Evolutionary conservation across 1,284 basidiomycete species (phyloP), one percentile per base, ranked within the genome.

Genomic region (Neonothopanus nambi): DNA sequence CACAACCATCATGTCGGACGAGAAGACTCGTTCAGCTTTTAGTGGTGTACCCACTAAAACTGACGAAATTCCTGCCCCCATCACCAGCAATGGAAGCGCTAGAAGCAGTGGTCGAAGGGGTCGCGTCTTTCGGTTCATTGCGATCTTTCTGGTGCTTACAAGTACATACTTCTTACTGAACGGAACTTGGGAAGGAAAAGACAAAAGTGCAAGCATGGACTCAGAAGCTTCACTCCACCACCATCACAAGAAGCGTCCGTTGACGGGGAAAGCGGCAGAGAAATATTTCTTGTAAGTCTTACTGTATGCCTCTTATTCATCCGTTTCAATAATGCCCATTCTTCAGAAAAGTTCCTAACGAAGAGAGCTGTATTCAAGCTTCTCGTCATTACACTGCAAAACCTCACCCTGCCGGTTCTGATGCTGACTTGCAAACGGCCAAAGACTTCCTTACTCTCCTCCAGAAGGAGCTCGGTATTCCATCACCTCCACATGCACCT

Each of bases 351-450:
- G 65, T 81, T 43, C 82, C 82, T 1, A 71, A 76, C 49, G 64
- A 71, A 28, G 69, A 69, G 42, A 79, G 73, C 54, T 79, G 80
- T 15, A 64, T 76, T 13, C 63, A 63, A 48, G 69, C 74, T 12
- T 82, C 78, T 43, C 73, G 75, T 47, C 64, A 61, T 46, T 82
- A 74, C 58, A 71, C 79, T 8, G 70, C 70, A 15, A 71, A 72
- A 57, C 80, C 82, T 8, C 82, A 84, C 57, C 60, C 79, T 42
- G 82, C 82, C 0, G 81, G 81, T 44, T 76, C 77, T 18, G 62
- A 67, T 1, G 67, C 71, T 30, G 82, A 85, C 64, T 67, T 80
- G 55, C 66, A 71, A 43, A 80, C 80, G 18, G 81, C 82, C 2
- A 72, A 75, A 56, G 64, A 71, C 40, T 78, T 83, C 59, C 70